Evolutionary conservation across 192 early-diverging fungal genomes (phyloP).

Genomic region (Pilobolus umbonatus): DNA sequence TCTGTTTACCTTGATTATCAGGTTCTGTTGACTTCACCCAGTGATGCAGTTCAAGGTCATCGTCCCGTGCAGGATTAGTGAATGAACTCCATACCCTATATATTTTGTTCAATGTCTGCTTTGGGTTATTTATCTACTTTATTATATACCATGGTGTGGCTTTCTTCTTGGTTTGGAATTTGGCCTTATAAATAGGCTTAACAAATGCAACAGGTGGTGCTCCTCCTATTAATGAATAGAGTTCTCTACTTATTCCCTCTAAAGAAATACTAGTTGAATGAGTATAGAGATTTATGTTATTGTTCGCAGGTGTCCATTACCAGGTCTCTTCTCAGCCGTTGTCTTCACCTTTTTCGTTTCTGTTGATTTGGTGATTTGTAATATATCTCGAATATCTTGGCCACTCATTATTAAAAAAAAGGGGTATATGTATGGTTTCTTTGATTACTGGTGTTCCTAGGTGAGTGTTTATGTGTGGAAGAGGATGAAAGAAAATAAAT

Average conservation of each 20-base stretch:
- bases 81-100: conserved; percentile 53
- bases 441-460: too few relatives aligned
- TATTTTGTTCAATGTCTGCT: neutral
- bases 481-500: too few relatives aligned
- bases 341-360: conserved; percentile 32
- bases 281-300: neutral
- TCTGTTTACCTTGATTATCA: conserved; percentile 17
- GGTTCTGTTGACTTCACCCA: conserved; percentile 76
- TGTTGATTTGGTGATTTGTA: conserved; percentile 44
- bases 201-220: conserved; percentile 58
- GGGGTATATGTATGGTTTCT: too few relatives aligned
- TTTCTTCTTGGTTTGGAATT: conserved; percentile 64
- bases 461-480: too few relatives aligned
- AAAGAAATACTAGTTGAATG: neutral
- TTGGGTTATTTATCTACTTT: neutral
- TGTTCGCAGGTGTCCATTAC: conserved; percentile 20
- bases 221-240: conserved; percentile 64
- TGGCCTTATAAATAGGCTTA: conserved; percentile 62
- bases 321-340: conserved; percentile 45
- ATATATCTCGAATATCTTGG: conserved; percentile 59
- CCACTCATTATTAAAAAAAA: conserved; percentile 36
- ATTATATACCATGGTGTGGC: conserved; percentile 57
- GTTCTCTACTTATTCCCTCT: conserved; percentile 57
- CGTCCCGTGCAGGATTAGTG: conserved; percentile 71
- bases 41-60: conserved; percentile 68